Evolutionary conservation across 2,329 filamentous ascomycete genomes (phyloP).

Genomic region (Ophiostoma sp.): DNA sequence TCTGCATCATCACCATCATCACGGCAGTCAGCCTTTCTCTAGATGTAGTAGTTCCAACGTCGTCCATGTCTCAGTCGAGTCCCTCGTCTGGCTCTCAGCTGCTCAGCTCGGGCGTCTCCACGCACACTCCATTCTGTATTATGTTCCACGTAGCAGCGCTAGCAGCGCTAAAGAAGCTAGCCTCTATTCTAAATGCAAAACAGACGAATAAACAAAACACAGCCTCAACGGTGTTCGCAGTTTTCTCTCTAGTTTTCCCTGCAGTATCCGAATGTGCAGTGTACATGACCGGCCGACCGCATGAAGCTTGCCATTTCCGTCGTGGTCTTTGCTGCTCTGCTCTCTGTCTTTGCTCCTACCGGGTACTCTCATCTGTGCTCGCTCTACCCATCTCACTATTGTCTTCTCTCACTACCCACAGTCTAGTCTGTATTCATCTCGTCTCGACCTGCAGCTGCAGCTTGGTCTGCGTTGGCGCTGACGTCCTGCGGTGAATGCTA

Average conservation of each 20-base stretch:
- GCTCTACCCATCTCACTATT: background rate
- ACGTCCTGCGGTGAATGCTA: constrained; percentile 1
- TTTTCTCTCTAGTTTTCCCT: background rate
- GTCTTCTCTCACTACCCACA: background rate
- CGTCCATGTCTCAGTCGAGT: too few species aligned
- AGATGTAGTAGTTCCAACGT: too few species aligned
- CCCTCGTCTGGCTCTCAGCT: background rate
- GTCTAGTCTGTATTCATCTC: background rate
- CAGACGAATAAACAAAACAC: background rate
- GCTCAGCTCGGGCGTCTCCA: background rate
- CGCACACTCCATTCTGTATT: background rate
- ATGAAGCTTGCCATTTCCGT: constrained; percentile 6
- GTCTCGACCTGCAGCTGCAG: background rate
- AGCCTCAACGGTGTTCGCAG: background rate
- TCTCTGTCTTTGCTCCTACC: too few species aligned
- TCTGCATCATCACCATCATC: background rate
- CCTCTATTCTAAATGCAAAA: background rate
- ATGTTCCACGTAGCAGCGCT: background rate
- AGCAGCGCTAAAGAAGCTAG: background rate
- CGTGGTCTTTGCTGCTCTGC: background rate
- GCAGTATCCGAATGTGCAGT: background rate
- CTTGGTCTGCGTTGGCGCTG: constrained; percentile 3
- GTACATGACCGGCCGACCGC: background rate
- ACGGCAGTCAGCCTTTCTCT: background rate
- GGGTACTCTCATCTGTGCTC: too few species aligned